These are phyloP conservation scores for Aethionema arabicum DNA, from an alignment of 345 rosid species.

Conservation along the genomic window DNA sequence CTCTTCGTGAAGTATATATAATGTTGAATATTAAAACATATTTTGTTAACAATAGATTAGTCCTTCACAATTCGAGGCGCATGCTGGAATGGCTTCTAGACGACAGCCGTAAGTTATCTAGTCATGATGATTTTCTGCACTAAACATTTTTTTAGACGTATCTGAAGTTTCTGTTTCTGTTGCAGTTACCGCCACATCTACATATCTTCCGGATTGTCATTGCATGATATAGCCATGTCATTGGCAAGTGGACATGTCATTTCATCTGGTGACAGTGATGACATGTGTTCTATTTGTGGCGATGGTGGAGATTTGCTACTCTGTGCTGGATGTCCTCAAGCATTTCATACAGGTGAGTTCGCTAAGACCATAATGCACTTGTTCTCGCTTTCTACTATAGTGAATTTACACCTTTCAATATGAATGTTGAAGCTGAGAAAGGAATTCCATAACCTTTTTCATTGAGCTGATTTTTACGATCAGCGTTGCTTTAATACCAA, in stretches of 20 bases:
- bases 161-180: slow-evolving; percentile 22
- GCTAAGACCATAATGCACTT: not conserved
- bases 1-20: not conserved
- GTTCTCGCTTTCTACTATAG: not conserved
- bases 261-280: slow-evolving; percentile 72
- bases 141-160: slow-evolving; percentile 7
- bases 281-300: slow-evolving; percentile 89
- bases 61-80: slow-evolving; percentile 99
- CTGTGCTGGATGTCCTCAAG: slow-evolving; percentile 84
- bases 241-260: slow-evolving; percentile 76
- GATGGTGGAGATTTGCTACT: slow-evolving; percentile 72
- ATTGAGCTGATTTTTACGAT: not conserved
- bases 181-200: slow-evolving; percentile 90
- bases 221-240: slow-evolving; percentile 90
- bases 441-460: not conserved
- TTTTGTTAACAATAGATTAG: slow-evolving; percentile 61
- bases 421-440: not conserved
- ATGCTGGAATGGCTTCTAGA: slow-evolving; percentile 99
- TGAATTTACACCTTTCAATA: slow-evolving; percentile 5
- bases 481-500: not conserved
- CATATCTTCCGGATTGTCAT: slow-evolving; percentile 73
- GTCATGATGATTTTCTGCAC: slow-evolving; percentile 20
- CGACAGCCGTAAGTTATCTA: slow-evolving; percentile 90
- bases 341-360: slow-evolving; percentile 74
- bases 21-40: not conserved